Base-by-base conservation (phyloP, 208 protist genomes). In the Leishmania lainsoni region DNA sequence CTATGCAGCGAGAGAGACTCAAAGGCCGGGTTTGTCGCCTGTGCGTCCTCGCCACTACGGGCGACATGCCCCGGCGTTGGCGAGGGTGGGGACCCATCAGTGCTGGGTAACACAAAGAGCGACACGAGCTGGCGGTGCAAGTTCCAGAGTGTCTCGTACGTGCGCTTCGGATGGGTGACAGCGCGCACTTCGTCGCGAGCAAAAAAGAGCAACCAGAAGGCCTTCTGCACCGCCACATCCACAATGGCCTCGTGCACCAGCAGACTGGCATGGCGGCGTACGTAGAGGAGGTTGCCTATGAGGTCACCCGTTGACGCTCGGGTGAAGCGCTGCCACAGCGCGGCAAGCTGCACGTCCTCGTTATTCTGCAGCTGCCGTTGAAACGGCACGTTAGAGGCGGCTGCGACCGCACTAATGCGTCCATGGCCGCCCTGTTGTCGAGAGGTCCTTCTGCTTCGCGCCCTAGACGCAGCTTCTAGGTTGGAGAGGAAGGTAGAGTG, bases 181-280 rank as follows among this genome's bases (percentile, higher is more conserved):
- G 92, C 91, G 14, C 92, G 83, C 59, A 97, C 92, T 61, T 97
- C 94, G 80, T 94, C 91, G n/a, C 90, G 87, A 2, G 90, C 61
- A 76, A 95, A 96, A 75, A 97, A 95, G 32, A 95, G 88, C 76
- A 97, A 68, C 78, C 91, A 81, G 51, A 97, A 89, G 14, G 89
- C 91, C 22, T 76, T 87, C 74, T 95, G 91, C 17, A 81, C 69
- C 3, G 88, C 69, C 48, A 95, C 3, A 78, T 97, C 94, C 8
- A 54, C 35, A 26, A 80, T 65, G 0, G 95, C 84, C n/a, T 90
- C 81, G 39, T 56, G 58, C 65, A 89, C 35, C 22, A 94, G 65
- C 42, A 42, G 52, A 16, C 54, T 51, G 20, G 89, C 76, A 0
- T 76, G 68, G 0, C 63, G 75, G 48, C 81, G 87, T 10, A 90